Percentiles rank a stretch among this genome's conserved stretches.
Conservation (phyloP, 306 rosid species). For the Prunus kanzakura region DNA sequence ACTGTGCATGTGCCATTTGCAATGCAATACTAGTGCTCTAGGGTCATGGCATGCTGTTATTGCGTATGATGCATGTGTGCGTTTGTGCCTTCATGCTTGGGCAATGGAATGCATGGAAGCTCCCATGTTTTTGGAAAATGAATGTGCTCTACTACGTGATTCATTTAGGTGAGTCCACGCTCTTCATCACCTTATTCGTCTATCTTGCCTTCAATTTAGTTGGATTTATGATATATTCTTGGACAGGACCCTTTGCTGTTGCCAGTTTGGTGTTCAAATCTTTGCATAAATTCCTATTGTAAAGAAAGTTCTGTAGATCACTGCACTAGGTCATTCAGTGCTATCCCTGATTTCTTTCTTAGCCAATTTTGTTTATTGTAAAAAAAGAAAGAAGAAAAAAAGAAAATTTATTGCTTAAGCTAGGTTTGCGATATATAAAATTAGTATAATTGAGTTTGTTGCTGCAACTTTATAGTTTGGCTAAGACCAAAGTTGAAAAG, state of each 20-base stretch:
- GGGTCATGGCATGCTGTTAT: constrained; percentile 94
- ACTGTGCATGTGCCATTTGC: constrained; percentile 16
- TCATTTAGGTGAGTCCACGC: constrained; percentile 69
- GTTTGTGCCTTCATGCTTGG: constrained; percentile 99
- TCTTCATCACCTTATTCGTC: constrained; percentile 3
- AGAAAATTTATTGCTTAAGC: not conserved
- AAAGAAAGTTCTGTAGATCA: not conserved
- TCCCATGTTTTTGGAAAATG: constrained; percentile 93
- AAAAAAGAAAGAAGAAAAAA: too few relatives aligned
- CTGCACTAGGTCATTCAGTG: not conserved
- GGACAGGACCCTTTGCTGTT: not conserved
- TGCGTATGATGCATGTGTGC: constrained; percentile 95
- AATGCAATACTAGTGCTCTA: constrained; percentile 66
- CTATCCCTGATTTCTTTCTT: not conserved
- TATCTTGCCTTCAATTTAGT: constrained; percentile 13
- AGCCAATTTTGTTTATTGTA: not conserved
- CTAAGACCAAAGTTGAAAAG: not conserved
- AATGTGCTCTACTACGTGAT: constrained; percentile 82
- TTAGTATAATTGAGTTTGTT: not conserved
- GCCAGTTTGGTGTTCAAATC: not conserved
- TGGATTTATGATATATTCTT: not conserved
- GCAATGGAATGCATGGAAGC: constrained; percentile 99
- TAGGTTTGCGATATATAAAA: not conserved
- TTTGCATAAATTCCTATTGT: not conserved
- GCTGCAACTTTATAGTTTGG: not conserved